phyloP scores from a whole-genome alignment of 768 basidiomycete genomes.

The Pleurotus giganteus region DNA sequence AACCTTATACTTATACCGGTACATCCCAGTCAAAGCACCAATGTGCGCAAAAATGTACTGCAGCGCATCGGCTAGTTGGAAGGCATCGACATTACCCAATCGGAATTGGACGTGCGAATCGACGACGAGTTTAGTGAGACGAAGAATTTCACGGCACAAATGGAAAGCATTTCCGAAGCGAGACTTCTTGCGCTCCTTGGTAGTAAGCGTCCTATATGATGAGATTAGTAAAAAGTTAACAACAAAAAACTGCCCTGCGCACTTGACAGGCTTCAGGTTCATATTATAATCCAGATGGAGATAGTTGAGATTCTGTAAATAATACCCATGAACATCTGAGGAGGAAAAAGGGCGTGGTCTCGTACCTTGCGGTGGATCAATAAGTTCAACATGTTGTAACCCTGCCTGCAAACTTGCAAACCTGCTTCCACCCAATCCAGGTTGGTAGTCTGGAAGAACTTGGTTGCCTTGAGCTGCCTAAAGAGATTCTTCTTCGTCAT shows the following conservation, averaged over 20 bases:
- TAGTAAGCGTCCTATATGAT: constrained; percentile 83
- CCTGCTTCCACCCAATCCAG: constrained; percentile 99
- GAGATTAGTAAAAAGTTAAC: neutral
- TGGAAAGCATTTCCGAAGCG: constrained; percentile 99
- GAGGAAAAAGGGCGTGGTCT: neutral
- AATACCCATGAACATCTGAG: constrained; percentile 9
- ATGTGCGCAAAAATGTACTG: constrained; percentile 98
- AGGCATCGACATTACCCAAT: constrained; percentile 96
- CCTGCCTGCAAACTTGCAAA: constrained; percentile 96
- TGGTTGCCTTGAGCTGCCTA: constrained; percentile 94
- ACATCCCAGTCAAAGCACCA: constrained; percentile 98
- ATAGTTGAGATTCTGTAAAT: constrained; percentile 79
- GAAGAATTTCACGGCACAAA: constrained; percentile 94
- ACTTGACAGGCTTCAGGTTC: constrained; percentile 97
- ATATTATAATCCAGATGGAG: constrained; percentile 97
- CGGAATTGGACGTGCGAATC: constrained; percentile 99
- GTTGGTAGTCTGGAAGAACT: constrained; percentile 98
- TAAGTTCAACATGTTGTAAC: constrained; percentile 99
- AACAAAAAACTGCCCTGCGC: constrained; percentile 18
- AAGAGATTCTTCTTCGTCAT: constrained; percentile 99
- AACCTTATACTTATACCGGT: constrained; percentile 99
- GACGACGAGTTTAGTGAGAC: constrained; percentile 96
- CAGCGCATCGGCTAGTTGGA: constrained; percentile 97
- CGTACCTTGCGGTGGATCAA: constrained; percentile 95
- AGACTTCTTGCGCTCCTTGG: constrained; percentile 99